Evolutionary conservation across 202 grass and related monocot genomes (phyloP).

Genomic region (Bolboschoenoplectus hybrid): DNA sequence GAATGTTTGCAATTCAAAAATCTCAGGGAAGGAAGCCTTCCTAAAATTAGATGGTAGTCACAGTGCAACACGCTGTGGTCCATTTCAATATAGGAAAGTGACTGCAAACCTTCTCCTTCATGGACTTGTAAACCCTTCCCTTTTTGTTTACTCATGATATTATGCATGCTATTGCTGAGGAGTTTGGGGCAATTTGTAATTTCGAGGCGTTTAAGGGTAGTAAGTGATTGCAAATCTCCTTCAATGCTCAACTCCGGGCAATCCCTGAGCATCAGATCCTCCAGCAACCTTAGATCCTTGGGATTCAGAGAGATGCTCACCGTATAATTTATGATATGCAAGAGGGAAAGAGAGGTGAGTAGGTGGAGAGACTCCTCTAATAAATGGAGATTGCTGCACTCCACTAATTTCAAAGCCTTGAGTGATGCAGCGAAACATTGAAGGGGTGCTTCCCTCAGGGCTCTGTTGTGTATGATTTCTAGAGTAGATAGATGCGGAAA

Average conservation of each 20-base stretch:
- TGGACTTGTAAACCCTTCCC: conserved; percentile 18
- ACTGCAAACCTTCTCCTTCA: not conserved
- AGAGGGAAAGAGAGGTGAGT: not conserved
- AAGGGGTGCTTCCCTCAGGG: not conserved
- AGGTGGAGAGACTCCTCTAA: not conserved
- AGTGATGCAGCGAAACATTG: not conserved
- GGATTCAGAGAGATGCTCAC: not conserved
- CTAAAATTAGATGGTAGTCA: not conserved
- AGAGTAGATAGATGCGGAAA: not conserved
- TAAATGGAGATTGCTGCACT: not conserved
- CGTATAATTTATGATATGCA: not conserved
- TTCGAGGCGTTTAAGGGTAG: not conserved
- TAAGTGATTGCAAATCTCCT: not conserved
- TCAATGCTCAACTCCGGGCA: not conserved
- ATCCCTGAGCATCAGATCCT: not conserved
- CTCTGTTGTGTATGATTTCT: not conserved
- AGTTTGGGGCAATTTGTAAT: conserved; percentile 27
- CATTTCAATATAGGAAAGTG: not conserved
- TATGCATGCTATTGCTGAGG: no score
- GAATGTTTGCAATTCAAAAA: not conserved
- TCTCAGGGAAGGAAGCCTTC: conserved; percentile 20
- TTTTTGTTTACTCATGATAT: not conserved
- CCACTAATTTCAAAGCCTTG: not conserved
- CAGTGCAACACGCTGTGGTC: not conserved
- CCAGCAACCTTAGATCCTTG: not conserved